Conservation (phyloP, 805 yeast species). For the Vanderwaltozyma polyspora region DNA sequence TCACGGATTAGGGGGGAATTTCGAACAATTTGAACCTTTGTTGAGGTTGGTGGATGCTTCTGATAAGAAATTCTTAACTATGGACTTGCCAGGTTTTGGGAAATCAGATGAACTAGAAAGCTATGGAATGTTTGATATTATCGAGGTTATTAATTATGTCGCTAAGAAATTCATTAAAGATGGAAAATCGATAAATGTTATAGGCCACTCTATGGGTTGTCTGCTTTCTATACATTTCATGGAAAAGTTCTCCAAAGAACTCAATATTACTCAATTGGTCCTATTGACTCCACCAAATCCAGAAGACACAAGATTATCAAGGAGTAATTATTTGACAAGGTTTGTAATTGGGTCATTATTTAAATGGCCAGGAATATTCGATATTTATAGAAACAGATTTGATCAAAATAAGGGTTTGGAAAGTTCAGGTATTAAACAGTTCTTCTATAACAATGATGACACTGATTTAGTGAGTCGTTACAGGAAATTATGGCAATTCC, state of each 20-base stretch:
- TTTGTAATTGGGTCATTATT: constrained; percentile 8
- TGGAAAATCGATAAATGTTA: constrained; percentile 9
- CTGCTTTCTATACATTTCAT: constrained; percentile 40
- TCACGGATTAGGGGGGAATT: constrained; percentile 88
- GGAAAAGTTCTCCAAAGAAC: constrained; percentile 13
- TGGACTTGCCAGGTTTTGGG: constrained; percentile 91
- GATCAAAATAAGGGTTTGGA: constrained; percentile 24
- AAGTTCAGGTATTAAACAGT: constrained; percentile 23
- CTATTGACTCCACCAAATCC: constrained; percentile 41
- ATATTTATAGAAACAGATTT: constrained; percentile 19
- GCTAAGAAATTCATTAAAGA: not conserved
- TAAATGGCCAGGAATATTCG: constrained; percentile 18
- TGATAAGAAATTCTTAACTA: constrained; percentile 50
- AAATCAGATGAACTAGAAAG: constrained; percentile 22
- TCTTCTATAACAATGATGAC: constrained; percentile 13
- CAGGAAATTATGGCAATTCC: constrained; percentile 21
- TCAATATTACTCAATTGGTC: constrained; percentile 15
- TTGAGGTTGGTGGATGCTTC: constrained; percentile 47
- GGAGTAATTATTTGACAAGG: constrained; percentile 8
- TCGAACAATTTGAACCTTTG: constrained; percentile 72
- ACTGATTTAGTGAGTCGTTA: constrained; percentile 7
- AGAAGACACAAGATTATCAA: constrained; percentile 9
- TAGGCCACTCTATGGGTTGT: constrained; percentile 72
- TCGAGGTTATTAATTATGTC: constrained; percentile 1
- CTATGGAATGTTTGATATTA: constrained; percentile 14